Conservation (phyloP, 495 filamentous ascomycete species). For the Aspergillus affinis region DNA sequence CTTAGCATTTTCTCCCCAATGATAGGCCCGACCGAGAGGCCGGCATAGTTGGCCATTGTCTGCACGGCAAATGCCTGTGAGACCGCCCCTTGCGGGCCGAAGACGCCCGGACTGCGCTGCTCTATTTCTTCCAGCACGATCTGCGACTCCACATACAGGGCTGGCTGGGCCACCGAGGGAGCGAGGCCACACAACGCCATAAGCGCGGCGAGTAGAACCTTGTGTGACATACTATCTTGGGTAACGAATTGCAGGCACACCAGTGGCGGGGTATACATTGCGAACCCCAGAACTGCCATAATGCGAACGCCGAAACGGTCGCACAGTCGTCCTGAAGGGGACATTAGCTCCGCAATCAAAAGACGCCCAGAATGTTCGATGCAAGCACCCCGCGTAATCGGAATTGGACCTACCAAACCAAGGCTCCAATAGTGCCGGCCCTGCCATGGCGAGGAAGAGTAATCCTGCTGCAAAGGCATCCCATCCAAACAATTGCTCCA, state of each 20-base stretch:
- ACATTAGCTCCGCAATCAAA: conserved; percentile 22
- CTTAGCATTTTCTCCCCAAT: conserved; percentile 17
- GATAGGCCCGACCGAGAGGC: conserved; percentile 20
- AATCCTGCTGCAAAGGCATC: conserved; percentile 63
- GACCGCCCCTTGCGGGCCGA: conserved; percentile 49
- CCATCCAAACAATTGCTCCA: conserved; percentile 60
- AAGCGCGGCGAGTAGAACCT: conserved; percentile 30
- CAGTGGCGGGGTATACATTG: conserved; percentile 46
- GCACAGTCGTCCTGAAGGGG: conserved; percentile 39
- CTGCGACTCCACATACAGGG: conserved; percentile 56
- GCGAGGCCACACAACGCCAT: conserved; percentile 28
- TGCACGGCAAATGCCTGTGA: conserved; percentile 58
- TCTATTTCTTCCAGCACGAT: conserved; percentile 61
- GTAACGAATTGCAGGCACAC: conserved; percentile 48
- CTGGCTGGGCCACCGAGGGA: conserved; percentile 24
- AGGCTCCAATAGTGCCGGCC: conserved; percentile 54
- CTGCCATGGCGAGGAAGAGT: conserved; percentile 64
- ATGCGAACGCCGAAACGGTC: conserved; percentile 52
- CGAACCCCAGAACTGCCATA: conserved; percentile 46
- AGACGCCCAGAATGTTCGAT: conserved; percentile 9
- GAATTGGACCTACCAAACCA: conserved; percentile 35
- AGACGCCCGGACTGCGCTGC: conserved; percentile 48
- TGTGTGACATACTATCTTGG: conserved; percentile 28
- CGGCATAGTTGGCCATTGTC: conserved; percentile 39
- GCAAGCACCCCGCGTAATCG: conserved; percentile 5